A percentile compares a stretch with the other conserved stretches of the same genome.
phyloP scores from a whole-genome alignment of 768 basidiomycete species.

The Neoboletus magnificus region DNA sequence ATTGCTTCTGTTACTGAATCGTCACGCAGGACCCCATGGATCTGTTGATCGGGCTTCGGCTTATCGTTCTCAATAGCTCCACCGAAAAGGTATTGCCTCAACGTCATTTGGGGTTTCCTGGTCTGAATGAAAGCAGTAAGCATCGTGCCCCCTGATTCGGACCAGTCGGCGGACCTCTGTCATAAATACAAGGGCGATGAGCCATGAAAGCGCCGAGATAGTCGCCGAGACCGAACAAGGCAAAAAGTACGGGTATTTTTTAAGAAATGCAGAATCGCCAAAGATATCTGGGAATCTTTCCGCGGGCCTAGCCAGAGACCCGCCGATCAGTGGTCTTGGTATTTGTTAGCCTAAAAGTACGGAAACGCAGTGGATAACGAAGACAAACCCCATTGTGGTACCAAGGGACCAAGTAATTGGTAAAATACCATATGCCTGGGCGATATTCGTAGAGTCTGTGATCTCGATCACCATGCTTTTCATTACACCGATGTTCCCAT shows the following conservation, averaged over 20 bases:
- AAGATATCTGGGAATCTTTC: constrained; percentile 65
- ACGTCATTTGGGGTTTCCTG: constrained; percentile 10
- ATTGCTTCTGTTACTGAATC: background rate
- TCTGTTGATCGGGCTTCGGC: background rate
- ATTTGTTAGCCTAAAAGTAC: background rate
- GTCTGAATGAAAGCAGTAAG: constrained; percentile 14
- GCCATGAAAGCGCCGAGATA: constrained; percentile 48
- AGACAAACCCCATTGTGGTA: constrained; percentile 40
- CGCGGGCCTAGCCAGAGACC: constrained; percentile 56
- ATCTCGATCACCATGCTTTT: constrained; percentile 47
- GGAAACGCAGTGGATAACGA: background rate
- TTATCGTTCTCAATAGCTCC: background rate
- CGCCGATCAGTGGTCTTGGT: constrained; percentile 66
- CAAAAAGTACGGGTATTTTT: constrained; percentile 68
- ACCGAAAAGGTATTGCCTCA: constrained; percentile 17
- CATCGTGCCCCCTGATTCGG: background rate
- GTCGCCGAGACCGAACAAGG: constrained; percentile 64
- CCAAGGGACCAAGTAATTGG: constrained; percentile 49
- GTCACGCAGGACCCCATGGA: background rate
- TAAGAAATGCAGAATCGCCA: constrained; percentile 54
- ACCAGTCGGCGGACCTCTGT: constrained; percentile 42
- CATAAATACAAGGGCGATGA: constrained; percentile 49
- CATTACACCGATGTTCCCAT: constrained; percentile 55
- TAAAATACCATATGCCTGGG: constrained; percentile 52
- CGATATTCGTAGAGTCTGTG: constrained; percentile 33